Evolutionary conservation across 805 yeast species (phyloP).

Genomic region (Grigorovia transvaalensis): DNA sequence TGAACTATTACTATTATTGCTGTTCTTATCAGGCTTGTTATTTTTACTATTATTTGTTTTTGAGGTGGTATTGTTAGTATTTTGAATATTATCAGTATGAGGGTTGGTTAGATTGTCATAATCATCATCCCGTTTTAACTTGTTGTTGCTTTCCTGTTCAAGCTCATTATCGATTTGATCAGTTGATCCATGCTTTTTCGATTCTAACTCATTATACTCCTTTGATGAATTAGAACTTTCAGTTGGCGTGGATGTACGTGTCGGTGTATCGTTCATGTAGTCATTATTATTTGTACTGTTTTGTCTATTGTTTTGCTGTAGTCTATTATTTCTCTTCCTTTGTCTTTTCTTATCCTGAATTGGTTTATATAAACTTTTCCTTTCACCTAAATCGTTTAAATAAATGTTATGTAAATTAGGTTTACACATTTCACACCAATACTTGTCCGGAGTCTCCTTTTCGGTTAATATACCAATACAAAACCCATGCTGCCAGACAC

Average conservation of each 20-base stretch:
- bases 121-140: conserved; percentile 1
- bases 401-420: conserved; percentile 60
- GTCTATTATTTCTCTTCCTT: conserved; percentile 14
- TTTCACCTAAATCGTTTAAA: conserved; percentile 17
- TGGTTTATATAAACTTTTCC: conserved; percentile 30
- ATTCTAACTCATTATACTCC: conserved; percentile 10
- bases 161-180: neutral
- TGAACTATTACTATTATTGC: neutral
- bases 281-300: neutral
- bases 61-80: neutral
- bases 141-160: neutral
- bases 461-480: conserved; percentile 74
- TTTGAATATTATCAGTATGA: neutral
- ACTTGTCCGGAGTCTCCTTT: conserved; percentile 70
- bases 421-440: conserved; percentile 87
- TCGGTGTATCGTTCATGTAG: neutral
- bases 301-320: neutral
- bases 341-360: conserved; percentile 29
- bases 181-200: neutral
- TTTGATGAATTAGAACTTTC: neutral
- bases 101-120: neutral
- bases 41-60: neutral
- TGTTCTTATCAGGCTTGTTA: neutral
- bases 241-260: neutral
- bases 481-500: conserved; percentile 96